Evolutionary conservation across 2,329 filamentous ascomycete genomes (phyloP), one percentile per base, ranked within the genome.

Genomic region (Tolypocladium sp.): DNA sequence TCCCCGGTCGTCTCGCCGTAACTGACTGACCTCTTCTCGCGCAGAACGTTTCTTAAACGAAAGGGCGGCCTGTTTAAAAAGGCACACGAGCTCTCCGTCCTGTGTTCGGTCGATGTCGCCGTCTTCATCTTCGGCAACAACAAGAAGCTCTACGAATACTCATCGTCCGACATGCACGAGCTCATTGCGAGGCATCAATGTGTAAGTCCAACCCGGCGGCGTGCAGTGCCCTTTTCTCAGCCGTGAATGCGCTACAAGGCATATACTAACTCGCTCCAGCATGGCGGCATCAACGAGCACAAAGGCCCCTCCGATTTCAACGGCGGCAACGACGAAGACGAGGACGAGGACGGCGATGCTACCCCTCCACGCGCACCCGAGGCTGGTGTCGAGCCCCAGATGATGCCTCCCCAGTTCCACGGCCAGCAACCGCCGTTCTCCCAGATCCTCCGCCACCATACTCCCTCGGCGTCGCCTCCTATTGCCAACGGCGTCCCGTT

Each of bases 1-100:
- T 9, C 12, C 38, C 30, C n/a, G 6, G n/a, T 42, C n/a, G n/a
- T 10, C 52, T 33, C 1, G 27, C 40, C 22, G 15, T 7, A 22
- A 3, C 5, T 37, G 33, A 55, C 60, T 59, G 54, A 57, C 49
- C 33, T 42, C 17, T 25, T 12, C 25, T 46, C 59, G 56, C 60
- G 57, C 70, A 97, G 92, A 65, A 99, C 94, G 52, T 99, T 99
- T 74, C 80, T 99, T 67, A 99, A 99, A 83, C 90, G 94, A 79
- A 99, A 99, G 77, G 94, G 93, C 68, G 94, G 94, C 69, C 82
- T 99, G 56, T 99, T 99, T 84, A 99, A 99, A 81, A 99, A 99
- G 84, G 94, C 94, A 58, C 92, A 99, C 74, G 94, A 99, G 82
- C 84, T 99, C 57, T 96, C 93, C 57, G 94, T 99, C 54, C 88